phyloP scores from a whole-genome alignment of 495 filamentous ascomycete species.

The Physcia stellaris region DNA sequence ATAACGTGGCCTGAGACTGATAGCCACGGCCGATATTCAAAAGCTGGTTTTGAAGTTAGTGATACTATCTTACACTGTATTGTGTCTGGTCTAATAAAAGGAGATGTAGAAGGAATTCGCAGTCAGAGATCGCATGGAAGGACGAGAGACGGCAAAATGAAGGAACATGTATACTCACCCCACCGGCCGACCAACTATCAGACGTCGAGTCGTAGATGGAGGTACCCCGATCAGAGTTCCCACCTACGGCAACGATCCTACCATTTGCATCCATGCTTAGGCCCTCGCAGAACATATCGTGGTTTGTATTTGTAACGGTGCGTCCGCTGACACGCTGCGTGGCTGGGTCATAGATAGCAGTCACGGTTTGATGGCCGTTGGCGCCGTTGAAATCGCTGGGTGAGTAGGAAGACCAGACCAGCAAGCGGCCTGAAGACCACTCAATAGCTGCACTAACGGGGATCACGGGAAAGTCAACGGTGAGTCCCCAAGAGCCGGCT shows the following conservation, averaged over 20 bases:
- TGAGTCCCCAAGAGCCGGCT: conserved; percentile 29
- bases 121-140: conserved; percentile 10
- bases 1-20: conserved; percentile 34
- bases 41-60: conserved; percentile 15
- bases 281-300: conserved; percentile 52
- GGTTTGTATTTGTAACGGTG: conserved; percentile 30
- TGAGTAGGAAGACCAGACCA: conserved; percentile 30
- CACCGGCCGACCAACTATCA: conserved; percentile 3
- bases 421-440: conserved; percentile 23
- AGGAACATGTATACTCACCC: background rate
- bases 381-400: conserved; percentile 23
- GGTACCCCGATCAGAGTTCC: conserved; percentile 25
- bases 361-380: conserved; percentile 30
- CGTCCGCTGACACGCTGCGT: conserved; percentile 21
- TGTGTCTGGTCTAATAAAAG: conserved; percentile 1
- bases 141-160: background rate
- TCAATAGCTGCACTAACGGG: conserved; percentile 29
- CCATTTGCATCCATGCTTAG: conserved; percentile 37
- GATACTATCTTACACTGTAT: conserved; percentile 13
- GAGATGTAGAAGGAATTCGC: background rate
- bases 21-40: conserved; percentile 43
- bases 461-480: conserved; percentile 38
- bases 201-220: conserved; percentile 28
- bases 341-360: conserved; percentile 27
- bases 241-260: conserved; percentile 40